A percentile compares a stretch with the other conserved stretches of the same genome.
phyloP scores from a whole-genome alignment of 108 stramenopile species.

The Cyclostephanos tholiformis region DNA sequence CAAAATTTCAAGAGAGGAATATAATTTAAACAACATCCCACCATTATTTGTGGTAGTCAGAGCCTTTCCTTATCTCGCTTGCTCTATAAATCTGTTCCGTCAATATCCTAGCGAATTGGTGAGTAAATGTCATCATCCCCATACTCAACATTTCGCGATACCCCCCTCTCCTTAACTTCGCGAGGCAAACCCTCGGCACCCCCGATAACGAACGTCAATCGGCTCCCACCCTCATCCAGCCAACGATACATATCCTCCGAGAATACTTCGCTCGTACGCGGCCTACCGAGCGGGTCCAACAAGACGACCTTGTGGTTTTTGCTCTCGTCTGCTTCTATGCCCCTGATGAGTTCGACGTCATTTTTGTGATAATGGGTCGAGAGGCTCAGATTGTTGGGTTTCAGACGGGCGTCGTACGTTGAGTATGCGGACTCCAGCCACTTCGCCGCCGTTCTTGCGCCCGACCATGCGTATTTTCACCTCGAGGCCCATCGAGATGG shows the following conservation, averaged over 20 bases:
- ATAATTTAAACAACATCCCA: neutral
- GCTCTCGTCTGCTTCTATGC: constrained; percentile 49
- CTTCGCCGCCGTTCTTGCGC: constrained; percentile 64
- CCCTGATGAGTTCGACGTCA: constrained; percentile 81
- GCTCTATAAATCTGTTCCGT: constrained; percentile 94
- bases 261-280: constrained; percentile 78
- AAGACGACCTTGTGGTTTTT: constrained; percentile 76
- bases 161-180: constrained; percentile 54
- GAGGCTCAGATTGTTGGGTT: constrained; percentile 61
- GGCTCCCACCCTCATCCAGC: constrained; percentile 86
- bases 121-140: constrained; percentile 86
- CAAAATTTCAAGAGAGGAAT: neutral
- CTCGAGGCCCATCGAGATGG: constrained; percentile 63
- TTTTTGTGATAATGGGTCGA: constrained; percentile 91
- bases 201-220: constrained; percentile 89
- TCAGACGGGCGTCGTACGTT: constrained; percentile 73
- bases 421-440: constrained; percentile 80
- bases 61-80: constrained; percentile 87
- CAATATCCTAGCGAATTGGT: constrained; percentile 89
- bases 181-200: constrained; percentile 90
- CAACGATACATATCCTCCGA: constrained; percentile 75
- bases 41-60: constrained; percentile 82
- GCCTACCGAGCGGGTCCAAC: constrained; percentile 69
- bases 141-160: constrained; percentile 60
- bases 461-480: constrained; percentile 86